Conservation (phyloP, 257 asterid genomes). For the Gentiana dahurica region DNA sequence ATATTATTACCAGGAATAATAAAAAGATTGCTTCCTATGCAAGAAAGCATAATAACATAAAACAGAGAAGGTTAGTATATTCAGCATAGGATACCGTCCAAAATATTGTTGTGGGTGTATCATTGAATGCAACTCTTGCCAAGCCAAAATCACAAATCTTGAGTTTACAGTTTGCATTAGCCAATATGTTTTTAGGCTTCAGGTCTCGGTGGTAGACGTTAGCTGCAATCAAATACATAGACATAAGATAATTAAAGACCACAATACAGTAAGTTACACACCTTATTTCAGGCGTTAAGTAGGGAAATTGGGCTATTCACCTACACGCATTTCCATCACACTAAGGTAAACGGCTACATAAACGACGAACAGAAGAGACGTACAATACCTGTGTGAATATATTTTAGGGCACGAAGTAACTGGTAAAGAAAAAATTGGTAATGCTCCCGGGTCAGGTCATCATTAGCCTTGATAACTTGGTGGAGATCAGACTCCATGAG, state of each 20-base stretch:
- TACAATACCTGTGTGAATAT: conserved; percentile 73
- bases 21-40: not conserved
- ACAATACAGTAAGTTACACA: not conserved
- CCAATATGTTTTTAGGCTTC: conserved; percentile 82
- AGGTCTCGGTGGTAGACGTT: conserved; percentile 91
- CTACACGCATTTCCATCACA: not conserved
- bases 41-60: not conserved
- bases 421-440: conserved; percentile 84
- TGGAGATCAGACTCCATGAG: conserved; percentile 93
- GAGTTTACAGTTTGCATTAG: conserved; percentile 93
- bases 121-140: conserved; percentile 92
- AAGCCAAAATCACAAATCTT: conserved; percentile 93
- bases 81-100: conserved; percentile 69
- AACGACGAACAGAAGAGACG: not conserved
- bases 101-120: conserved; percentile 81
- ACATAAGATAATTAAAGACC: conserved; percentile 4
- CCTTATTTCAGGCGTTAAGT: not conserved
- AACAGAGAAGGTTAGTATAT: not conserved
- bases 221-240: conserved; percentile 40
- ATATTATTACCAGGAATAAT: not conserved
- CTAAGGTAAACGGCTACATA: too few species aligned
- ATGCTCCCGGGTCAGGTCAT: conserved; percentile 86
- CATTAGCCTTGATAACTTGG: conserved; percentile 94
- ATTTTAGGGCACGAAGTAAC: conserved; percentile 79
- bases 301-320: not conserved